A percentile compares a stretch with the other conserved stretches of the same genome.
Conservation (phyloP, 2,329 filamentous ascomycete species). For the Alternaria sp. region DNA sequence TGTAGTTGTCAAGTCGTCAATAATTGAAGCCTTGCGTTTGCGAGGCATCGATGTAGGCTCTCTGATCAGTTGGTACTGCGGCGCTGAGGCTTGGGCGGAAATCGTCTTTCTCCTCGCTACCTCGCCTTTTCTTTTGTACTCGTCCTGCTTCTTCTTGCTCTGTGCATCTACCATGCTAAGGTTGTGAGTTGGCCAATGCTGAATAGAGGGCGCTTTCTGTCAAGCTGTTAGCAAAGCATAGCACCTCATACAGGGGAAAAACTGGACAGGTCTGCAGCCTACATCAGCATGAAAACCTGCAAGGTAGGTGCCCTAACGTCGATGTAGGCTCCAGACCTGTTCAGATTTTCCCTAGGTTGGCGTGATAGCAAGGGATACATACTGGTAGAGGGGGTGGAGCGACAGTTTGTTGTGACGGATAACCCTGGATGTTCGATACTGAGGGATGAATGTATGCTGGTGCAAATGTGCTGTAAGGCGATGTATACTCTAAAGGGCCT, state of each 20-base stretch:
- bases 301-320: too few relatives aligned
- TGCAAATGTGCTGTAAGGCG: neutral
- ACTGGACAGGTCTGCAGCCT: too few relatives aligned
- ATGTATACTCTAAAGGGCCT: neutral
- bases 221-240: too few relatives aligned
- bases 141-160: slow-evolving; percentile 9
- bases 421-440: neutral
- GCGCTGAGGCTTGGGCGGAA: neutral
- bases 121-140: neutral
- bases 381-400: neutral
- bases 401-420: neutral
- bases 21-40: neutral
- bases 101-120: neutral
- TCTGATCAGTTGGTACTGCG: neutral
- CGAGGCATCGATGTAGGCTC: neutral
- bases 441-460: neutral
- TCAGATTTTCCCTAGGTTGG: too few relatives aligned
- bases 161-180: neutral
- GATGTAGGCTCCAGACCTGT: too few relatives aligned
- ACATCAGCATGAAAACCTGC: too few relatives aligned
- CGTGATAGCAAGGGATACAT: too few relatives aligned
- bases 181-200: slow-evolving; percentile 23
- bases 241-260: too few relatives aligned
- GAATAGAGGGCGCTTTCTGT: slow-evolving; percentile 6
- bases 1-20: neutral